phyloP scores from a whole-genome alignment of 306 rosid genomes.

The Arachis hypogaea region DNA sequence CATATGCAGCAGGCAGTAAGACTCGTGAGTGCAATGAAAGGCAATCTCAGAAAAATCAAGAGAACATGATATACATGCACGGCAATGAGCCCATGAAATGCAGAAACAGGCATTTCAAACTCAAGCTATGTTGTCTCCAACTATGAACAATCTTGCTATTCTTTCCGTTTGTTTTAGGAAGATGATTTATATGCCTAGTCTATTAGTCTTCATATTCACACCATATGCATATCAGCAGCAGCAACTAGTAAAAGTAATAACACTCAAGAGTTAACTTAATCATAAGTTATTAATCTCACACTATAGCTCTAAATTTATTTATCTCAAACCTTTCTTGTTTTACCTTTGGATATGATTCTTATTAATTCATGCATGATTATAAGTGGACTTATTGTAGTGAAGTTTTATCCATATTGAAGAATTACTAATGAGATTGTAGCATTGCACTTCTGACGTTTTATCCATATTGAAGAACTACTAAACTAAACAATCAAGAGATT shows the following conservation, averaged over 20 bases:
- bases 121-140: neutral
- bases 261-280: too few species aligned
- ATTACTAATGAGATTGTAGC: too few species aligned
- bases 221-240: neutral
- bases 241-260: neutral
- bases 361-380: neutral
- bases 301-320: slow-evolving; percentile 24
- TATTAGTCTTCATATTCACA: neutral
- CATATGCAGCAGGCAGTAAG: neutral
- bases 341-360: slow-evolving; percentile 7
- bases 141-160: neutral
- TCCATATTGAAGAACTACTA: too few species aligned
- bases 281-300: neutral
- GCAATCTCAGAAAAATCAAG: slow-evolving; percentile 7
- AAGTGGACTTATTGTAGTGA: slow-evolving; percentile 5
- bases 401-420: too few species aligned
- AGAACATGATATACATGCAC: slow-evolving; percentile 11
- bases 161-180: neutral
- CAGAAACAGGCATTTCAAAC: neutral
- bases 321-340: slow-evolving; percentile 26
- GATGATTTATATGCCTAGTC: neutral
- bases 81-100: too few species aligned
- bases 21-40: neutral
- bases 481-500: too few species aligned
- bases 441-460: too few species aligned